phyloP scores from a whole-genome alignment of 208 protist species.

The Tritrichomonas foetus region DNA sequence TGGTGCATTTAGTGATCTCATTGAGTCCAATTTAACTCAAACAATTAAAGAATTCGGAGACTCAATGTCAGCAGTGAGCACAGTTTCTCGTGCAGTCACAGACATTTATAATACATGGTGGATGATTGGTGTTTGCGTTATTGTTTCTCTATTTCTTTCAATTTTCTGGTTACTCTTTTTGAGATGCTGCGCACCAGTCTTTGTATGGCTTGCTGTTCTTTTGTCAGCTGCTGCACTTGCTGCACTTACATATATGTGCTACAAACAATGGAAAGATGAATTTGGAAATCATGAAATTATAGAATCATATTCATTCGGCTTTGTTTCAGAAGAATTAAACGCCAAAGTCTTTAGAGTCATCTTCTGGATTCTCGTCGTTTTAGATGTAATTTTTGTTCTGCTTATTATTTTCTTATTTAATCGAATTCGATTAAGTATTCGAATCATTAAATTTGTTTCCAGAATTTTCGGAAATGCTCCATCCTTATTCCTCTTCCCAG shows the following conservation, averaged over 20 bases:
- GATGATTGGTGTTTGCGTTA: background rate
- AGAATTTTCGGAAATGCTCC: background rate
- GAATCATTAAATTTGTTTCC: background rate
- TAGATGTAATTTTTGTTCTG: background rate
- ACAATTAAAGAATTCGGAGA: background rate
- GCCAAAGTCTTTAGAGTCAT: background rate
- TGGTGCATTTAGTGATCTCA: background rate
- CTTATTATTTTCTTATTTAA: background rate
- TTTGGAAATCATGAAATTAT: background rate
- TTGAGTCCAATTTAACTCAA: too few relatives aligned
- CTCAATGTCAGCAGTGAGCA: background rate
- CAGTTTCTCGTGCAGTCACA: background rate
- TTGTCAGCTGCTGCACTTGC: background rate
- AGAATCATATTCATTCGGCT: background rate
- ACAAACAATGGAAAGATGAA: background rate
- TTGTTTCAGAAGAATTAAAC: background rate
- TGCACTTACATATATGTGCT: background rate
- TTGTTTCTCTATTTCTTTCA: background rate
- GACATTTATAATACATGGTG: background rate
- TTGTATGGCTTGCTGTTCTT: background rate
- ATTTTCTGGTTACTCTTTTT: background rate
- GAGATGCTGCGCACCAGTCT: background rate
- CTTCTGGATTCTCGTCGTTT: background rate
- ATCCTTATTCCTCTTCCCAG: conserved; percentile 2
- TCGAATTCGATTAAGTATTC: background rate